Conservation (phyloP, 306 rosid species). For the Trifolium repens region DNA sequence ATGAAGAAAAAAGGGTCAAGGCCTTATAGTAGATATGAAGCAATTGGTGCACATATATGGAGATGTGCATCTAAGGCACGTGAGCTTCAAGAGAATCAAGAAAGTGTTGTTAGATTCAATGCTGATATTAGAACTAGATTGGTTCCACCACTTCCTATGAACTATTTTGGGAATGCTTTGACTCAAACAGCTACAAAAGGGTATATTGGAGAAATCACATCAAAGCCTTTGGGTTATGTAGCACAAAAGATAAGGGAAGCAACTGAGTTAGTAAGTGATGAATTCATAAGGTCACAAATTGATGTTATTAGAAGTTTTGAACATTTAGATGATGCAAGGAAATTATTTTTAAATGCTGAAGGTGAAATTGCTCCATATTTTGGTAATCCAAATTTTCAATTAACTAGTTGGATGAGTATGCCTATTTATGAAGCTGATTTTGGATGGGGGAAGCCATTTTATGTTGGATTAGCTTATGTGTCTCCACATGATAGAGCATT, state of each 20-base stretch:
- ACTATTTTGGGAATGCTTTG: no score
- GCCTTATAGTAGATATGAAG: slow-evolving; percentile 33
- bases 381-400: slow-evolving; percentile 31
- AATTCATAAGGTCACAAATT: background rate
- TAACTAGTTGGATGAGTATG: slow-evolving; percentile 32
- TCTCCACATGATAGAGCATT: slow-evolving; percentile 6
- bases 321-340: background rate
- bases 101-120: background rate
- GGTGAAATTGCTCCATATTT: background rate
- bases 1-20: background rate
- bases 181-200: no score
- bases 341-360: background rate
- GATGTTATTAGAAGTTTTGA: background rate
- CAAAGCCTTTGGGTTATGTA: no score
- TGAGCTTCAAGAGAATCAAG: background rate
- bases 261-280: no score
- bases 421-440: slow-evolving; percentile 4
- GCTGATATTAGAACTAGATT: background rate
- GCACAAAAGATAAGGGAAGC: no score
- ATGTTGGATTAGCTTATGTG: slow-evolving; percentile 11
- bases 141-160: slow-evolving; percentile 3
- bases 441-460: slow-evolving; percentile 31
- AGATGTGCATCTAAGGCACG: slow-evolving; percentile 25
- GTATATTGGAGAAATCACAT: no score
- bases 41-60: slow-evolving; percentile 34